A percentile compares a stretch with the other conserved stretches of the same genome.
Conservation (phyloP, 495 filamentous ascomycete genomes). For the Elaphomyces granulatus region DNA sequence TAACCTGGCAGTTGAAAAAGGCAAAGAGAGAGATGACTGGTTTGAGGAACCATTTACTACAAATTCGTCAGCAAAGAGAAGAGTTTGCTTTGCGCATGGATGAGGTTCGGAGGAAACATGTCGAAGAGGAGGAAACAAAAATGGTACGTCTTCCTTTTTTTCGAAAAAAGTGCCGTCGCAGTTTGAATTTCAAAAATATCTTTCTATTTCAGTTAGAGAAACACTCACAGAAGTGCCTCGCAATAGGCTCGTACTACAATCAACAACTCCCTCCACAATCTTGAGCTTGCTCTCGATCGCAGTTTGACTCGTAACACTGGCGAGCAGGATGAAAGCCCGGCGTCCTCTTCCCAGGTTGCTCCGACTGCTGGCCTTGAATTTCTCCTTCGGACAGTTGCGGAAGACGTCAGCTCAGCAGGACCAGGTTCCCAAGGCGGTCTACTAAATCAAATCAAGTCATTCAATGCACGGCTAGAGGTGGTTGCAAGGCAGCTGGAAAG, state of each 20-base stretch:
- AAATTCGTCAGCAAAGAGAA: slow-evolving; percentile 48
- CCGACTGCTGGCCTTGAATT: slow-evolving; percentile 28
- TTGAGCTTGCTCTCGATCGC: slow-evolving; percentile 34
- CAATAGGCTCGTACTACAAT: slow-evolving; percentile 27
- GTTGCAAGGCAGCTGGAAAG: slow-evolving; percentile 20
- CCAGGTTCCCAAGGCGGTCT: slow-evolving; percentile 28
- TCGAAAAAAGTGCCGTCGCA: background rate
- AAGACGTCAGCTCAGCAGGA: slow-evolving; percentile 26
- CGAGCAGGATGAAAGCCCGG: slow-evolving; percentile 3
- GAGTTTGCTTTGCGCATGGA: slow-evolving; percentile 56
- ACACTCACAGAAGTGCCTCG: no score
- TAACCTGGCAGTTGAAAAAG: slow-evolving; percentile 46
- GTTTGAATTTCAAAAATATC: no score
- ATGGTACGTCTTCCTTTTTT: slow-evolving; percentile 15
- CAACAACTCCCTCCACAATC: slow-evolving; percentile 32
- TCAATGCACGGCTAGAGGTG: slow-evolving; percentile 32
- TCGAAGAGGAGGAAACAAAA: slow-evolving; percentile 24
- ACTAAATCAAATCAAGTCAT: slow-evolving; percentile 26
- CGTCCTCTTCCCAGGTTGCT: slow-evolving; percentile 2
- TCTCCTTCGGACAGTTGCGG: slow-evolving; percentile 27
- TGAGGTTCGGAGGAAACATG: slow-evolving; percentile 45
- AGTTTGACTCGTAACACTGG: slow-evolving; percentile 17
- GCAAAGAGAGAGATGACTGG: slow-evolving; percentile 49
- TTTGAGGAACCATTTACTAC: slow-evolving; percentile 49
- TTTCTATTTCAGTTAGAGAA: no score